Evolutionary conservation across 768 basidiomycete species (phyloP), one percentile per base, ranked within the genome.

Genomic region (Symmetrospora coprosmae): DNA sequence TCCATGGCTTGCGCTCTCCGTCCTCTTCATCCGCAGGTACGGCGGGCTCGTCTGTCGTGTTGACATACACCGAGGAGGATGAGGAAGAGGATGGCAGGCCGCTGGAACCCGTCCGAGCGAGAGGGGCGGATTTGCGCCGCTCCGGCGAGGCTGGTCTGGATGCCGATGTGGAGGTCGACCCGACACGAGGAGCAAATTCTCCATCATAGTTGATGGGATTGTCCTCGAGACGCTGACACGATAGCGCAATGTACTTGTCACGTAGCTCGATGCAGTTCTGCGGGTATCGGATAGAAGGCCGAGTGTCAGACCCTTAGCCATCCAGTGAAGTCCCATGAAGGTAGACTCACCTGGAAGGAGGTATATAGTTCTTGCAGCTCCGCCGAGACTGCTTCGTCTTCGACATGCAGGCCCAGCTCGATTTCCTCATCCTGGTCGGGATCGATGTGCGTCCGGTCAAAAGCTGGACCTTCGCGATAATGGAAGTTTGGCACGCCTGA

Each of bases 121-220:
- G 70, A 49, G 79, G 74, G 13, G 69, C 64, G 19, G 75, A 78
- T 66, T 86, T 81, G 1, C 84, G 82, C 27, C 79, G 78, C 5
- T 85, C 78, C 8, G 86, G 82, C 23, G 78, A 78, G 27, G 2
- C 85, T 81, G 50, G 81, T 82, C 0, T 81, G 77, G 65, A 77
- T 71, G 38, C 78, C 77, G 63, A 82, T 76, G n/a, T 78, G 75
- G 61, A 91, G 74, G 14, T 85, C 83, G 2, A 75, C 74, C 40
- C 46, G 2, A 17, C 34, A 9, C 0, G 60, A 35, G 31, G 64
- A 14, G 21, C 19, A 69, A 91, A 90, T 13, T 75, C 66, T 0
- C 82, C 85, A 65, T 97, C 94, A 71, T 91, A 81, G 72, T 97
- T 88, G 63, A 80, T 78, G 0, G 94, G 94, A 72, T 97, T 86